Percentiles rank a stretch among this genome's conserved stretches.
Conservation (phyloP, 148 eudicot genomes). For the Agrostemma githago region DNA sequence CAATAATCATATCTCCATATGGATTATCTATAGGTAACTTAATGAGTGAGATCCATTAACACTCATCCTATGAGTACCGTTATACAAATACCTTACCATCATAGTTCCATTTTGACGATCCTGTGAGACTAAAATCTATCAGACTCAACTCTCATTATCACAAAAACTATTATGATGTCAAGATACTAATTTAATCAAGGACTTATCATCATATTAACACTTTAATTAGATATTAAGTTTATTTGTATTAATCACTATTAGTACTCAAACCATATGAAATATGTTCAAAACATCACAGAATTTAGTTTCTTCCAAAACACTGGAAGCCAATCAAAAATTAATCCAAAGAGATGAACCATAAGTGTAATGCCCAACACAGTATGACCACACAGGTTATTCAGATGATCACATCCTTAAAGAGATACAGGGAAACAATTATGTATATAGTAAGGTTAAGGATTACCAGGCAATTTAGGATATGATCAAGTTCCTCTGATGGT, state of each 20-base stretch:
- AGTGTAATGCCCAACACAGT: not conserved
- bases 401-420: conserved; percentile 7
- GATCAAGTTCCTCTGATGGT: conserved; percentile 82
- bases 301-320: conserved; percentile 1
- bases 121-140: not conserved
- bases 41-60: not conserved
- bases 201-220: not conserved
- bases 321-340: conserved; percentile 1
- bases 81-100: not conserved
- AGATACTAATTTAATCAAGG: not conserved
- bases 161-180: not conserved
- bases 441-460: conserved; percentile 14
- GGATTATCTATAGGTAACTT: not conserved
- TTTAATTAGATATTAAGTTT: not conserved
- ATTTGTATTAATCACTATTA: not conserved
- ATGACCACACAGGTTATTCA: not conserved
- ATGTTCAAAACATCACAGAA: not conserved
- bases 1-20: not conserved
- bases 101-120: not conserved
- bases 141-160: not conserved
- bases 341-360: not conserved
- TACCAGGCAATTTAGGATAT: conserved; percentile 83
- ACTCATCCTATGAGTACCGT: not conserved
- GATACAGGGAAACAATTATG: not conserved
- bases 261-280: not conserved